Base-by-base conservation (phyloP, 2,329 filamentous ascomycete genomes). In the Xylaria digitata region DNA sequence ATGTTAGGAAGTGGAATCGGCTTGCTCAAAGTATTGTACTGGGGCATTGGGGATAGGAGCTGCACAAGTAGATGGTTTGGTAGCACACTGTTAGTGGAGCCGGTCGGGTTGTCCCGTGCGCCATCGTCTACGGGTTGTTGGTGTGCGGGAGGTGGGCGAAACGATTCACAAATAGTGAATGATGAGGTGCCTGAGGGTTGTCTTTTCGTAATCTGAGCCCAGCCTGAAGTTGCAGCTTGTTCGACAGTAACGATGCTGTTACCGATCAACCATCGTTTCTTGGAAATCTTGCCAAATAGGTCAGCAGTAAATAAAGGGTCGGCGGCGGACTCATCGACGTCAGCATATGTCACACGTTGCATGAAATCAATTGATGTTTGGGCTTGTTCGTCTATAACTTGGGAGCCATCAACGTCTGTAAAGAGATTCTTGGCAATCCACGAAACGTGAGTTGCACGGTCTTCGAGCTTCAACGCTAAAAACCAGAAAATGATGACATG, bases 401-500 rank as follows among this genome's bases (percentile, higher is more conserved):
- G 89, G 46, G 87, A 88, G 17, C 93, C 93, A 65, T 90, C 87
- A 26, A 87, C 86, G 74, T 97, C 93, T 8, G 87, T 90, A 73
- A 95, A 94, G 9, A 99, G 85, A 70, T 93, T 93, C 75, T 91
- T 93, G 11, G 92, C 91, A 70, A 99, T 97, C 92, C 93, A 97
- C 32, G 89, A 89, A 58, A 97, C 94, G 71, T 97, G 90, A 68
- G 89, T 92, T 40, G 90, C 88, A 57, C 96, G 90, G 76, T 97
- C 94, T 43, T 90, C 88, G 58, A 97, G 85, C 75, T 93, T 95
- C 73, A 99, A 79, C 0, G 94, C 92, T 72, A 99, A 85, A 77
- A 98, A 99, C 96, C 96, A 99, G 77, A 97, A 97, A 1, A 94
- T 91, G 71, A 99, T 94, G 73, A 97, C 93, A 77, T 98, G 94